A percentile compares a stretch with the other conserved stretches of the same genome.
These are phyloP conservation scores for Ensete ventricosum DNA, from an alignment of 176 grass and related monocot genomes.

Conservation along the genomic window DNA sequence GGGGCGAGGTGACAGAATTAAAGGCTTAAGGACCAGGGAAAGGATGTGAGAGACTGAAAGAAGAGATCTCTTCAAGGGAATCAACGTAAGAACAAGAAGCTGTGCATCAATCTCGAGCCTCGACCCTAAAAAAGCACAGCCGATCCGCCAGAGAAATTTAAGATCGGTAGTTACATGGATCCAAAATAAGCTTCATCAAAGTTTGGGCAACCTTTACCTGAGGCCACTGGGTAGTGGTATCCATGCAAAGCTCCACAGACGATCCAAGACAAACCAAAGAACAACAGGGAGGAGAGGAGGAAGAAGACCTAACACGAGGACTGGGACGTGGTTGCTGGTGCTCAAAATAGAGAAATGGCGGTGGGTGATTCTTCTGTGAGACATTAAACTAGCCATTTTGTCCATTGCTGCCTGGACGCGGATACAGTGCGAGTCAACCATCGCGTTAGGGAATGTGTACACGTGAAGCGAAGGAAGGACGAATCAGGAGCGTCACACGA, in stretches of 20 bases:
- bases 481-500: no score
- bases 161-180: conserved; percentile 4
- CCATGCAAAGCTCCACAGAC: conserved; percentile 37
- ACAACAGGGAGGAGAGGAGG: neutral
- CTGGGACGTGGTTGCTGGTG: no score
- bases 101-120: conserved; percentile 28
- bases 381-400: neutral
- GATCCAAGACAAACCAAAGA: neutral
- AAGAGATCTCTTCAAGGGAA: conserved; percentile 51
- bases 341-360: no score
- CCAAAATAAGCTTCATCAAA: conserved; percentile 24
- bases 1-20: conserved; percentile 50
- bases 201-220: conserved; percentile 45
- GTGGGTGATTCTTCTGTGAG: neutral
- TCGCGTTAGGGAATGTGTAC: no score
- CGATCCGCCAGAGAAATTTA: no score
- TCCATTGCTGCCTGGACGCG: no score
- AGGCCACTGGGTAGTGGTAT: conserved; percentile 69
- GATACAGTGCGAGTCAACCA: no score
- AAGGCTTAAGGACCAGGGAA: conserved; percentile 56
- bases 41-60: conserved; percentile 27
- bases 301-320: neutral
- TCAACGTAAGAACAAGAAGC: conserved; percentile 37
- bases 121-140: conserved; percentile 19
- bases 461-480: no score